Evolutionary conservation across 768 basidiomycete genomes (phyloP).

Genomic region (Boletus pseudo-olivaceus): DNA sequence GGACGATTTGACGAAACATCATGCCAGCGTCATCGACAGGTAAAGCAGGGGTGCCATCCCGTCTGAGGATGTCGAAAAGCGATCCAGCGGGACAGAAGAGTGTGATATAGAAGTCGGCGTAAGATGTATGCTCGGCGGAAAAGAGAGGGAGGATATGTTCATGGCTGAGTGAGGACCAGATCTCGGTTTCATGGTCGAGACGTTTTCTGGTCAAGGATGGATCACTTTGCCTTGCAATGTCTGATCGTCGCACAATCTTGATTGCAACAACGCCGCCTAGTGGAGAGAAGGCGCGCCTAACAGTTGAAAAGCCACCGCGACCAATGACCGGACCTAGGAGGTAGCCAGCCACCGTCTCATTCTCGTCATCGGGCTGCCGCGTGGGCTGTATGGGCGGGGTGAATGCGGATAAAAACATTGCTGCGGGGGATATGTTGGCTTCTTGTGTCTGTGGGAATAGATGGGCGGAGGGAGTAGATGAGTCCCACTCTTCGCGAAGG

Average conservation of each 20-base stretch:
- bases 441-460: slow-evolving; percentile 13
- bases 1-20: slow-evolving; percentile 84
- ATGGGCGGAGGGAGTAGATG: neutral
- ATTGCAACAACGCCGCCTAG: slow-evolving; percentile 72
- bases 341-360: slow-evolving; percentile 66
- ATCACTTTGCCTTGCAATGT: slow-evolving; percentile 50
- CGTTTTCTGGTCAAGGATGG: slow-evolving; percentile 47
- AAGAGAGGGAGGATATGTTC: slow-evolving; percentile 88
- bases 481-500: slow-evolving; percentile 1
- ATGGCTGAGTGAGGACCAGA: slow-evolving; percentile 78
- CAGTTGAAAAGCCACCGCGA: slow-evolving; percentile 77
- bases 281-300: slow-evolving; percentile 63
- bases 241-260: slow-evolving; percentile 71
- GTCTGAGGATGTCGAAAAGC: slow-evolving; percentile 76
- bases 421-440: slow-evolving; percentile 56
- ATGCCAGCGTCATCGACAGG: slow-evolving; percentile 76
- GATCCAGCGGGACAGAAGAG: slow-evolving; percentile 82
- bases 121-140: slow-evolving; percentile 50
- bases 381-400: slow-evolving; percentile 37
- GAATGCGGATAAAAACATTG: slow-evolving; percentile 69
- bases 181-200: slow-evolving; percentile 63
- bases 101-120: slow-evolving; percentile 78
- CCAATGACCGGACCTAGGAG: slow-evolving; percentile 74
- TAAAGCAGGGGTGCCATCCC: slow-evolving; percentile 64
- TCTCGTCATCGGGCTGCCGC: slow-evolving; percentile 59